A percentile compares a stretch with the other conserved stretches of the same genome.
These are phyloP conservation scores for Rosa multiflora DNA, from an alignment of 306 rosid genomes.

Conservation along the genomic window DNA sequence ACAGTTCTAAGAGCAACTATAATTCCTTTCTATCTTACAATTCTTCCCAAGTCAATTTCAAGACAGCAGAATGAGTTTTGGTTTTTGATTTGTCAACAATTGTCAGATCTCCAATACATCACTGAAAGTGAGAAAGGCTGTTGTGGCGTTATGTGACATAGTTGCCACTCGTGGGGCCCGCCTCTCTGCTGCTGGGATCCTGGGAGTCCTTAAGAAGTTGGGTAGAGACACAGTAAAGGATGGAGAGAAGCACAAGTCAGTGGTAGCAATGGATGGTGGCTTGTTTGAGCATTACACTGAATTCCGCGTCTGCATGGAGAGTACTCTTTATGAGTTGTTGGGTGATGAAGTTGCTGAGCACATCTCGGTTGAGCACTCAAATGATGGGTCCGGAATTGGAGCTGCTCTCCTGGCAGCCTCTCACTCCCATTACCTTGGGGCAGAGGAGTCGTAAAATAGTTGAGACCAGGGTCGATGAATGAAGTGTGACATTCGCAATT, in stretches of 20 bases:
- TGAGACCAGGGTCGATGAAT: slow-evolving; percentile 25
- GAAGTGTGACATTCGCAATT: slow-evolving; percentile 36
- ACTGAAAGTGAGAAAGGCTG: slow-evolving; percentile 63
- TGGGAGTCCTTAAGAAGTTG: slow-evolving; percentile 78
- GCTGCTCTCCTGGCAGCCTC: slow-evolving; percentile 97
- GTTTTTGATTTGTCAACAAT: slow-evolving; percentile 8
- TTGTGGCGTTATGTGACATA: slow-evolving; percentile 60
- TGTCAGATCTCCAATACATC: slow-evolving; percentile 72
- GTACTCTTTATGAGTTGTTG: slow-evolving; percentile 70
- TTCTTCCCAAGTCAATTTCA: not conserved
- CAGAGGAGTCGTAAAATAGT: slow-evolving; percentile 49
- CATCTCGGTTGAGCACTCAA: slow-evolving; percentile 61
- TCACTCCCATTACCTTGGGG: slow-evolving; percentile 72
- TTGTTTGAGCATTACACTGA: slow-evolving; percentile 77
- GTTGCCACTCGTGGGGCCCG: slow-evolving; percentile 89
- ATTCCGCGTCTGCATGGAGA: slow-evolving; percentile 77
- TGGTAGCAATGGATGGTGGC: slow-evolving; percentile 89
- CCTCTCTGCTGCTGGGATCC: slow-evolving; percentile 79
- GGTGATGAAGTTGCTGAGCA: slow-evolving; percentile 66
- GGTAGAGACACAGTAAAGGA: slow-evolving; percentile 72
- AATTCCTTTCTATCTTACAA: not conserved
- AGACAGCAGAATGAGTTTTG: not conserved
- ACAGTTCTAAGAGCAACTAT: not conserved
- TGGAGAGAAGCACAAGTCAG: slow-evolving; percentile 73
- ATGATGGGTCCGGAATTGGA: slow-evolving; percentile 94